Base-by-base conservation (phyloP, 1,284 basidiomycete genomes). In the Trichosporon asahii region DNA sequence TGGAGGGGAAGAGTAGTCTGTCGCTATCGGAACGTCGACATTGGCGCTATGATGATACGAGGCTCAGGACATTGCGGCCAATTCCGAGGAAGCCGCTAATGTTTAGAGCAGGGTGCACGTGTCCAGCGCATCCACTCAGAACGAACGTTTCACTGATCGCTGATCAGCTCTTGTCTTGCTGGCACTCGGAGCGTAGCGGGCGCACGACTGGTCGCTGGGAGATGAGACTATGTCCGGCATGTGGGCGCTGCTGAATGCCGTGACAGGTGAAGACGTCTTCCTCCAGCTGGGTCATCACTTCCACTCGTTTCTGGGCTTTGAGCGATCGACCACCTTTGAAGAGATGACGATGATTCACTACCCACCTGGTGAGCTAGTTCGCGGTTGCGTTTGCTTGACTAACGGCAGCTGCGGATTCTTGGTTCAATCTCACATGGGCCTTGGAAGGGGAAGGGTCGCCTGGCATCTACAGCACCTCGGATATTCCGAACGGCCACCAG, bases 401-500 rank as follows among this genome's bases (percentile, higher is more conserved):
- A 23, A 69, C 33, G 6, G 1, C 40, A 73, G 72, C 70, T 21
- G 6, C 60, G 7, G 68, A 71, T 63, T 71, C 72, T 6, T 67
- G 65, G 35, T 66, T 25, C 65, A 74, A 76, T 53, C 71, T 76
- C 33, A 71, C 70, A 0, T 72, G 71, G 68, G 75, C 70, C 4
- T 25, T 81, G 8, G 75, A 75, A 35, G 76, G 76, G 5, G 68
- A 71, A 0, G 78, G 75, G 8, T 63, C 76, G 4, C 77, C 78
- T 0, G 80, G 80, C 1, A 75, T 78, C 57, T 81, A 71, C 72
- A 66, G 73, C 44, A 72, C 73, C 8, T 78, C 77, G 0, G n/a
- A 55, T 2, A 75, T 74, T 2, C 72, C 78, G 0, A 74, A 76
- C 61, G 67, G 29, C 2, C 11, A 69, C 3, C 23, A 72, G 60